These are phyloP conservation scores for Solanum pinnatisectum DNA, from an alignment of 257 asterid species.

Conservation along the genomic window DNA sequence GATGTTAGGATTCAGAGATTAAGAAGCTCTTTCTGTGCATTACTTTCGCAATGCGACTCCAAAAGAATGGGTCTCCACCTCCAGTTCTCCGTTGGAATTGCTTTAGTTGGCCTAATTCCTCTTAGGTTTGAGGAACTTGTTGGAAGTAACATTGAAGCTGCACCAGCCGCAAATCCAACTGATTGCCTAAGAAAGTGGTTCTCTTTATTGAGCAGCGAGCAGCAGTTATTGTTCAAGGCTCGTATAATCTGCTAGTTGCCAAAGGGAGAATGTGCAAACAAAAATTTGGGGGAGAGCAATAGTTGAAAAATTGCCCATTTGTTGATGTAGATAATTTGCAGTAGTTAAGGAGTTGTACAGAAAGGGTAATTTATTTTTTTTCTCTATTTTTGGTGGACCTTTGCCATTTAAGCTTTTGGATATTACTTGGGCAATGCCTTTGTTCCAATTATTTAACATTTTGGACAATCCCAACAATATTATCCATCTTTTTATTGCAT, in stretches of 20 bases:
- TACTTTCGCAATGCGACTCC: constrained; percentile 14
- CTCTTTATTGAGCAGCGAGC: constrained; percentile 37
- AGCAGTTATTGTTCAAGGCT: constrained; percentile 39
- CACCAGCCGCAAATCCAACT: constrained; percentile 15
- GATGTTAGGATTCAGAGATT: constrained; percentile 43
- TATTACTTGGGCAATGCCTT: neutral
- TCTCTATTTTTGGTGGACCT: neutral
- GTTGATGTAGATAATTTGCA: neutral
- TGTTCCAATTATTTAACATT: neutral
- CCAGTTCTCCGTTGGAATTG: constrained; percentile 39
- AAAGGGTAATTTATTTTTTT: neutral
- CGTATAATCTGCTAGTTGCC: constrained; percentile 13
- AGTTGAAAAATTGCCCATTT: neutral
- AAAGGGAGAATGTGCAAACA: neutral
- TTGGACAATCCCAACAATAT: neutral
- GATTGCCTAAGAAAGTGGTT: constrained; percentile 55
- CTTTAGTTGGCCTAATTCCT: constrained; percentile 41
- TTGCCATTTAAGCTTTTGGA: neutral
- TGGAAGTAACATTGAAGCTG: constrained; percentile 11
- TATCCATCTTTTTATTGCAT: neutral
- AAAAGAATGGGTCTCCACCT: constrained; percentile 20
- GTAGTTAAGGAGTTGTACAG: neutral
- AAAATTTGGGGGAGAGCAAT: neutral
- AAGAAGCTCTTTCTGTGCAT: constrained; percentile 34
- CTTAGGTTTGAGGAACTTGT: constrained; percentile 37